These are phyloP conservation scores for Pestalotiopsis sp. DNA, from an alignment of 2,329 filamentous ascomycete genomes.

Conservation along the genomic window DNA sequence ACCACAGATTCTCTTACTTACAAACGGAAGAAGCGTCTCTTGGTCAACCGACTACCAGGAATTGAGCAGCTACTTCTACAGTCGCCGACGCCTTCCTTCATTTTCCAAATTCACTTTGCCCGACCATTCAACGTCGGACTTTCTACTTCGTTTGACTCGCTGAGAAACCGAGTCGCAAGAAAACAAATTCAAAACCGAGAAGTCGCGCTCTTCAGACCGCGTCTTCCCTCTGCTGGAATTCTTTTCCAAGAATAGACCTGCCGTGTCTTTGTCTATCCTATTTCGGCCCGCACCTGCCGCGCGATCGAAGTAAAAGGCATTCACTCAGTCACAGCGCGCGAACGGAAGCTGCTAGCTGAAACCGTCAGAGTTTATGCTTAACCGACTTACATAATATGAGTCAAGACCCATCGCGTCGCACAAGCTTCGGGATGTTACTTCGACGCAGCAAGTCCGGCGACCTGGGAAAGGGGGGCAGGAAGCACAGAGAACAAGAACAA, in stretches of 20 bases:
- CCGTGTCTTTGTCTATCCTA: conserved; percentile 3
- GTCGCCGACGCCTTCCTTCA: neutral
- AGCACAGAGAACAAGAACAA: conserved; percentile 52
- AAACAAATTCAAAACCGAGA: neutral
- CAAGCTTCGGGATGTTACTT: conserved; percentile 54
- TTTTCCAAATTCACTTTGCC: neutral
- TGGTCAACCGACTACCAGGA: neutral
- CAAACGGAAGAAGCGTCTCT: neutral
- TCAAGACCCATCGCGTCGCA: conserved; percentile 41
- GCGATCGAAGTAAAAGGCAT: neutral
- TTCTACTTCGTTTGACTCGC: neutral
- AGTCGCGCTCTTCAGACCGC: neutral
- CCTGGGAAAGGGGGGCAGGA: conserved; percentile 48
- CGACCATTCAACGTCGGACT: neutral
- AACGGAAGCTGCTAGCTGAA: conserved; percentile 12
- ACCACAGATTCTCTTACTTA: neutral
- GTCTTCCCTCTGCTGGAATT: neutral
- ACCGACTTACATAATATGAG: conserved; percentile 25
- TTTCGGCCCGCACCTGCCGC: neutral
- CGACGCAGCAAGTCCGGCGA: conserved; percentile 60
- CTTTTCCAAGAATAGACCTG: neutral
- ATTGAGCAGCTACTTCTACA: neutral
- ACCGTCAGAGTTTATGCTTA: conserved; percentile 11
- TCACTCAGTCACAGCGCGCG: neutral
- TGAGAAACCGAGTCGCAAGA: neutral